Base-by-base conservation (phyloP, 2,329 filamentous ascomycete species). In the Talaromyces sp. region DNA sequence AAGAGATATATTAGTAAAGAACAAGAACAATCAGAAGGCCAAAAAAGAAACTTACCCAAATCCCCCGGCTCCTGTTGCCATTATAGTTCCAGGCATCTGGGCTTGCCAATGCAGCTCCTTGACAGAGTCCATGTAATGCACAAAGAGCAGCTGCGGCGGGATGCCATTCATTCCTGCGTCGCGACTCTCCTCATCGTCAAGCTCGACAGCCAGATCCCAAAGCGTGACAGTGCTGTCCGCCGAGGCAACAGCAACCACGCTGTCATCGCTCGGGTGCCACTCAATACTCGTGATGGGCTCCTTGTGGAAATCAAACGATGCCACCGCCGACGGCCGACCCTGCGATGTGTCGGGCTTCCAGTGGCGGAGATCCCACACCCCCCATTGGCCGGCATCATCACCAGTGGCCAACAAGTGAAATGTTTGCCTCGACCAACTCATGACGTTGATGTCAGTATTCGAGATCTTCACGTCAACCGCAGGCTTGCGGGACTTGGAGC, bases 101-200 rank as follows among this genome's bases (percentile, higher is more conserved):
- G 89, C 90, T 78, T 98, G 93, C 93, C 95, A 99, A 78, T 99
- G 95, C 41, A 93, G 80, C 78, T 99, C 95, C 84, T 97, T 98
- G 60, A 92, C 92, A 68, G 91, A 88, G 70, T 96, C 89, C 80
- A 96, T 91, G 74, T 96, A 97, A 78, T 99, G 95, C 71, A 97
- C 92, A 75, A 99, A 99, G 65, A 99, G 80, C 68, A 99, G 78
- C 77, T 99, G 95, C 4, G 95, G 91, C 61, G 95, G 95, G 64
- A 98, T 91, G 64, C 96, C 93, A 70, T 90, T 87, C 46, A 93
- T 86, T 58, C 91, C 92, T 0, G 89, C 91, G 4, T 96, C 91
- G 73, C 87, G 90, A 78, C 89, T 96, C 82, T 98, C 95, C 77
- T 99, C 95, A 72, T 98, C 95, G 69, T 99, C 95, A 63, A 98